A percentile compares a stretch with the other conserved stretches of the same genome.
Evolutionary conservation across 352 stramenopile species (phyloP).

Genomic region (Phytophthora megakarya): DNA sequence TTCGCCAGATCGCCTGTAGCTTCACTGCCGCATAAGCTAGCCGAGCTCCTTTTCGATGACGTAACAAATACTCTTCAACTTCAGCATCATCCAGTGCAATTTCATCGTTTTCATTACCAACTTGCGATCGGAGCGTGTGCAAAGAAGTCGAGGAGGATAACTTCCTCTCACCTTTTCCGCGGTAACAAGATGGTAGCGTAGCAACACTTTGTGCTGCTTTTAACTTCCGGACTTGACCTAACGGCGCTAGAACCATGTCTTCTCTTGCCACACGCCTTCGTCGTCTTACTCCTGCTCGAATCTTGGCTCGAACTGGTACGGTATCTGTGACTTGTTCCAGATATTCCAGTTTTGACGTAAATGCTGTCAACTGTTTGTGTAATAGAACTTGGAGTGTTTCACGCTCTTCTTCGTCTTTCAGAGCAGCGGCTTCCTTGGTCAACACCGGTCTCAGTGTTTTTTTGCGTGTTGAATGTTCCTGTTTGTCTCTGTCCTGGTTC

Average conservation of each 20-base stretch:
- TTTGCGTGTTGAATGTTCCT: conserved; percentile 9
- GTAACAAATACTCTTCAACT: conserved; percentile 16
- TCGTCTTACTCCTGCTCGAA: conserved; percentile 14
- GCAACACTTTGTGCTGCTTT: conserved; percentile 16
- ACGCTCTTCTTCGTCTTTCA: conserved; percentile 33
- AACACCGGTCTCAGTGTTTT: conserved; percentile 14
- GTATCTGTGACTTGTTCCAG: conserved; percentile 31
- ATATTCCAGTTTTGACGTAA: conserved; percentile 43
- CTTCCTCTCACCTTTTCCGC: background rate
- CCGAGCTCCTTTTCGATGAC: conserved; percentile 26
- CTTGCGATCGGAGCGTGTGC: conserved; percentile 13
- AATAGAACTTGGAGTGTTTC: conserved; percentile 18
- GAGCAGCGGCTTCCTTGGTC: conserved; percentile 21
- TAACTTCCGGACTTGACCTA: conserved; percentile 14
- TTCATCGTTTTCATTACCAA: conserved; percentile 21
- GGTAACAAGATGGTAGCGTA: background rate
- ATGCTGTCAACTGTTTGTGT: conserved; percentile 27
- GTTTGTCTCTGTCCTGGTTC: conserved; percentile 30
- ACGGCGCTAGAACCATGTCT: conserved; percentile 21
- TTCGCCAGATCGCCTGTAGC: conserved; percentile 67
- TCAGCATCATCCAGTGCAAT: conserved; percentile 38
- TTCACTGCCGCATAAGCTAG: conserved; percentile 34
- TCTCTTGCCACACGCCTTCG: conserved; percentile 24
- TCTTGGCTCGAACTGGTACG: conserved; percentile 12
- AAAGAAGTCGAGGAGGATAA: conserved; percentile 23